phyloP scores from a whole-genome alignment of 1,284 basidiomycete genomes.

The Papiliotrema laurentii region DNA sequence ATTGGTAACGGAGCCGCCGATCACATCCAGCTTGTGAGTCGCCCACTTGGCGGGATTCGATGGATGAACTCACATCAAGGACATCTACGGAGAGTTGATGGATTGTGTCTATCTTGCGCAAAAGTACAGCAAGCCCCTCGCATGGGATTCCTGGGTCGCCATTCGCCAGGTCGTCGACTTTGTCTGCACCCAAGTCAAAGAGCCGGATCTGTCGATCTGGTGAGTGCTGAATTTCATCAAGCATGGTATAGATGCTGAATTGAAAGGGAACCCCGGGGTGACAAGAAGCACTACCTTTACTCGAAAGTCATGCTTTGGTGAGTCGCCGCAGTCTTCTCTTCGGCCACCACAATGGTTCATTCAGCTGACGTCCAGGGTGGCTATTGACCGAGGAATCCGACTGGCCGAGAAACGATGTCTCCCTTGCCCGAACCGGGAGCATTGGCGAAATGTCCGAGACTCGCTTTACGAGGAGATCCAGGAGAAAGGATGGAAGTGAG shows the following conservation, averaged over 20 bases:
- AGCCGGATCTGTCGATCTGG: constrained; percentile 60
- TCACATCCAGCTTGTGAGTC: constrained; percentile 72
- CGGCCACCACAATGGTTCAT: background rate
- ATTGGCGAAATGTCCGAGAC: constrained; percentile 73
- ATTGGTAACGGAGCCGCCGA: constrained; percentile 87
- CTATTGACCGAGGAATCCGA: constrained; percentile 82
- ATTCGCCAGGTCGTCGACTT: constrained; percentile 51
- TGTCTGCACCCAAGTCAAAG: constrained; percentile 32
- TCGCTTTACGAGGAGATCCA: constrained; percentile 68
- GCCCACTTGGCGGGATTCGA: background rate
- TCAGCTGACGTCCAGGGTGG: constrained; percentile 60
- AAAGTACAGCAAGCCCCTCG: constrained; percentile 59
- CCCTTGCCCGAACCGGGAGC: constrained; percentile 50
- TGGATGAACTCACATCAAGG: constrained; percentile 51
- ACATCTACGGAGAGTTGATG: constrained; percentile 85
- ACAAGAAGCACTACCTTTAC: constrained; percentile 79
- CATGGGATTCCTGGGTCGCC: constrained; percentile 65
- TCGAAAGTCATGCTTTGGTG: constrained; percentile 90
- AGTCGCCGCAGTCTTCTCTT: constrained; percentile 14
- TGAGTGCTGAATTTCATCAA: constrained; percentile 46
- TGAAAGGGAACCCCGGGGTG: constrained; percentile 76
- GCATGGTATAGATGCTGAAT: constrained; percentile 1
- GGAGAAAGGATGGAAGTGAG: constrained; percentile 61
- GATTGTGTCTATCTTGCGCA: constrained; percentile 92
- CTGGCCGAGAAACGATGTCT: constrained; percentile 77